A percentile compares a stretch with the other conserved stretches of the same genome.
Conservation (phyloP, 129 eudicot genomes). For the Tanacetum coccineum region DNA sequence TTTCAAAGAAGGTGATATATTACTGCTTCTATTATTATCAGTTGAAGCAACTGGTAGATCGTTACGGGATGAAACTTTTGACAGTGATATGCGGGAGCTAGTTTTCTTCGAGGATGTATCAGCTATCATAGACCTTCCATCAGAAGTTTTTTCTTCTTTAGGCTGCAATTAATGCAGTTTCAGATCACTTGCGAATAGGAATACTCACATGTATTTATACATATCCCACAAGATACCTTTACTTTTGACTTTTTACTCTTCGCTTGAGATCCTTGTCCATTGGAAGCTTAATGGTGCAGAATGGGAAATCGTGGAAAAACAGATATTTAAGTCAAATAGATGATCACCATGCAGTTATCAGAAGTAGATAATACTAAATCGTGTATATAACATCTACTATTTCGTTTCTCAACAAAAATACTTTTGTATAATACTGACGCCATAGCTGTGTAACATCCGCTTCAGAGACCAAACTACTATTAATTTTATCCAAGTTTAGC, state of each 20-base stretch:
- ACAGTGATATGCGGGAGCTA: constrained; percentile 33
- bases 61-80: constrained; percentile 42
- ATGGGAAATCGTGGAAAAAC: constrained; percentile 10
- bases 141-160: constrained; percentile 40
- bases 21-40: constrained; percentile 34
- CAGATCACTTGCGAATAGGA: constrained; percentile 11
- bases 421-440: constrained; percentile 9
- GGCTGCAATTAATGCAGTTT: constrained; percentile 35
- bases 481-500: neutral
- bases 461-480: neutral
- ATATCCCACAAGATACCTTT: constrained; percentile 47
- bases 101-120: constrained; percentile 42
- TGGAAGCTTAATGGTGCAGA: constrained; percentile 50
- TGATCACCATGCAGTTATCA: constrained; percentile 20
- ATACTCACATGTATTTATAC: constrained; percentile 1
- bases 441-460: constrained; percentile 9
- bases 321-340: constrained; percentile 18
- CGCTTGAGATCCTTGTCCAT: constrained; percentile 70
- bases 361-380: constrained; percentile 13
- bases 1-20: constrained; percentile 26
- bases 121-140: constrained; percentile 35
- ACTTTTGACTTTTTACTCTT: constrained; percentile 57
- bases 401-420: constrained; percentile 1
- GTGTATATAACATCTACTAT: neutral
- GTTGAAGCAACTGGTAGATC: constrained; percentile 26